Base-by-base conservation (phyloP, 73 alveolate species). In the Paramecium biaurelia region DNA sequence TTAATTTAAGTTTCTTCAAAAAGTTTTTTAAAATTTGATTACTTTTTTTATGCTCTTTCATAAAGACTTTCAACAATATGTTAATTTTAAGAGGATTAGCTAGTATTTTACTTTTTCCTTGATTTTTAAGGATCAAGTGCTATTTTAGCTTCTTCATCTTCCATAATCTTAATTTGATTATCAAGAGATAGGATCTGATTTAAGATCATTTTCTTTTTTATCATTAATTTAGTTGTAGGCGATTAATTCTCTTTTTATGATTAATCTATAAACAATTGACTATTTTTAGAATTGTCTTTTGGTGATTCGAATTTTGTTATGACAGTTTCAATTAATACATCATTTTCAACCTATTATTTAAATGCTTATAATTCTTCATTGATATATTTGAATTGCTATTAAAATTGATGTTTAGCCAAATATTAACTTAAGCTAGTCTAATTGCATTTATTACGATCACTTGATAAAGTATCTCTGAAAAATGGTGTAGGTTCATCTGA, bases 401-500 rank as follows among this genome's bases (percentile, higher is more conserved):
- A 45, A 37, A 79, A 43, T 47, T 79, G 35, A 45, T 79, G 74
- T 79, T 79, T 79, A n/a, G 90, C 74, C 37, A 79, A 47, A 47
- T 42, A 79, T 21, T 41, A 4, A 18, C 47, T 43, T 38, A 79
- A 45, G 12, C 76, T 43, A 24, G 76, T 79, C 37, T 79, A 18
- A 79, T 79, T 79, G 30, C 90, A 79, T 42, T 45, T 79, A 79
- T 79, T 79, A n/a, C 90, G 45, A 43, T 79, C 90, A 43, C 76
- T 79, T 30, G 90, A 79, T 10, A 43, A 20, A 24, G 90, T 79
- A 10, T 79, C 90, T 47, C 90, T 41, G 5, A 79, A 79, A 21
- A 79, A 79, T 23, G 90, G 90, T 23, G 90, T 79, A 14, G 90
- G 90, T 45, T 79, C 90, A 79, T 79, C 90, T 24, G 47, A 79